Base-by-base conservation (phyloP, 2,329 filamentous ascomycete genomes). In the Nemania sp. region DNA sequence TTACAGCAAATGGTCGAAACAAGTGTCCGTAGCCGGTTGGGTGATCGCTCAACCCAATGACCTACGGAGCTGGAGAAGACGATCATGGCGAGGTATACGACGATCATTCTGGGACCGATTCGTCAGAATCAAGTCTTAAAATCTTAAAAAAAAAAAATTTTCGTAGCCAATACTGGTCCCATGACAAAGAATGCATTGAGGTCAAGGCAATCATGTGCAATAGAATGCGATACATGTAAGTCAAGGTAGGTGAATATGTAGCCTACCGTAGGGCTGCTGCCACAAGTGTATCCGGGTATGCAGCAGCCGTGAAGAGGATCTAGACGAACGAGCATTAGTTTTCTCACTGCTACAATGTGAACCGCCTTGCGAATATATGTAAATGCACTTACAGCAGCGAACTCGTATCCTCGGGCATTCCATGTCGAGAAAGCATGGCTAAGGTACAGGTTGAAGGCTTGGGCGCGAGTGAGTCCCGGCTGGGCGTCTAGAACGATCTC, bases 361-460 rank as follows among this genome's bases (percentile, higher is more conserved):
- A 7, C 3, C 13, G 8, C 20, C n/a, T 24, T 26, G 20, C 5
- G 8, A 29, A 32, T 47, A 29, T 18, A n/a, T n/a, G 6, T 35
- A 7, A 35, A 35, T 35, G 11, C 32, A 83, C 70, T 78, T 81
- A 87, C 82, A 15, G 84, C 83, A n/a, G 83, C 85, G 66, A 87
- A 87, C 73, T 87, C 85, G 68, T 86, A 88, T 56, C 83, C 82
- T 53, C 87, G 82, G 5, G 85, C 83, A 74, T 88, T 88, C 86
- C 85, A 88, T 45, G 85, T 85, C 18, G 86, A 88, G 5, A 88
- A 79, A 59, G 84, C 82, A 74, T 88, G 86, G 22, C 84, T 87
- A 22, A 83, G 74, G 68, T 87, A 88, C 6, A 87, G 73, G 62
- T 79, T 79, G 43, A 73, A 72, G 5, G 80, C 79, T 60, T 82